Conservation (phyloP, 2,329 filamentous ascomycete species). For the Lachnum nothofagi region DNA sequence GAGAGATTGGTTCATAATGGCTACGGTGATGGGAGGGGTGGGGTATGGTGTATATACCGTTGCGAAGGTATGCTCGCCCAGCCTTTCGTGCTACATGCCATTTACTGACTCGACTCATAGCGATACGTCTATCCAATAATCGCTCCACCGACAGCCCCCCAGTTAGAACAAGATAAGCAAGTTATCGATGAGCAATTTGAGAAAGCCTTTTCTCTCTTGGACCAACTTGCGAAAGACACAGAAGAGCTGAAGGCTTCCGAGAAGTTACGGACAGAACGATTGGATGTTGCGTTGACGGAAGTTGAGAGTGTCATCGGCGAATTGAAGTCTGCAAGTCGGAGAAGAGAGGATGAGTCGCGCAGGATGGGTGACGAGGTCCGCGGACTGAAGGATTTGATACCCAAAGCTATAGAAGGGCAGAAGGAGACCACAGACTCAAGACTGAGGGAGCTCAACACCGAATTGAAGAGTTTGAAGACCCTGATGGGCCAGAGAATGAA, state of each 20-base stretch:
- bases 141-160: conserved; percentile 86
- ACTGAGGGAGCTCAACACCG: conserved; percentile 76
- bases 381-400: conserved; percentile 75
- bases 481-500: conserved; percentile 65
- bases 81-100: not conserved
- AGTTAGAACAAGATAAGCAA: conserved; percentile 90
- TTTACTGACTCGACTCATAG: conserved; percentile 40
- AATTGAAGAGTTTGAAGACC: conserved; percentile 89
- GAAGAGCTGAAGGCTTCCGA: conserved; percentile 82
- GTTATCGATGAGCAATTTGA: conserved; percentile 90
- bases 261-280: conserved; percentile 71
- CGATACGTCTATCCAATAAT: conserved; percentile 90
- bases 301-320: conserved; percentile 78
- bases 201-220: conserved; percentile 82
- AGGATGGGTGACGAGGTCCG: conserved; percentile 82
- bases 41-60: conserved; percentile 84
- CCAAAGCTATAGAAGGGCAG: conserved; percentile 81
- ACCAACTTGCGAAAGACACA: conserved; percentile 88
- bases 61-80: conserved; percentile 61
- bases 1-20: conserved; percentile 99
- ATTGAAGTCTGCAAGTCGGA: conserved; percentile 73
- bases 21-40: conserved; percentile 84
- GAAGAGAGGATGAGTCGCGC: conserved; percentile 82
- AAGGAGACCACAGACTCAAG: conserved; percentile 77
- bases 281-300: conserved; percentile 76